phyloP scores from a whole-genome alignment of 2,329 filamentous ascomycete species.

The Tolypocladium endophyticum region DNA sequence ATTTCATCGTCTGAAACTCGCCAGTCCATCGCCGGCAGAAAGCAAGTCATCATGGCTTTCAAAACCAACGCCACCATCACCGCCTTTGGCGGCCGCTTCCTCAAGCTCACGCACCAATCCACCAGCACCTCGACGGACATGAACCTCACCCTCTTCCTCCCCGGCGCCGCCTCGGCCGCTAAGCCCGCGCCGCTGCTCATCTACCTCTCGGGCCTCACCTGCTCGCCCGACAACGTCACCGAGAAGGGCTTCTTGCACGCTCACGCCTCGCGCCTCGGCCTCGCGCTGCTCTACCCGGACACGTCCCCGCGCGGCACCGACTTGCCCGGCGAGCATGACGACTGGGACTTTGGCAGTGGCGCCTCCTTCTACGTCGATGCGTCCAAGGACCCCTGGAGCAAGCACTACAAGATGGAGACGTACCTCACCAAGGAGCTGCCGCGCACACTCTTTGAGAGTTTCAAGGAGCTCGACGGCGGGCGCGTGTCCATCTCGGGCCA shows the following conservation, averaged over 20 bases:
- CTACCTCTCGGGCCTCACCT: conserved; percentile 90
- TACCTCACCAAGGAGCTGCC: conserved; percentile 92
- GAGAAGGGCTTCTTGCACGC: conserved; percentile 88
- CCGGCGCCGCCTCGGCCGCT: conserved; percentile 50
- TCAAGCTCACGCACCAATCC: conserved; percentile 86
- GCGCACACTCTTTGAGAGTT: conserved; percentile 58
- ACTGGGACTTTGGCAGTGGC: conserved; percentile 83
- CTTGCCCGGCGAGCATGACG: conserved; percentile 75
- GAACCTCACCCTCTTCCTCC: conserved; percentile 87
- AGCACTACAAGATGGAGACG: conserved; percentile 86
- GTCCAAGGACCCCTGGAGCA: conserved; percentile 59
- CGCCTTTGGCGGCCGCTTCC: conserved; percentile 86
- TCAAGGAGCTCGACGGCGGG: conserved; percentile 55
- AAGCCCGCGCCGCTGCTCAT: conserved; percentile 68
- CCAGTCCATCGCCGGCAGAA: background rate
- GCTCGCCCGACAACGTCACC: conserved; percentile 77
- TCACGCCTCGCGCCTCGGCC: conserved; percentile 64
- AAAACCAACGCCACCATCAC: conserved; percentile 81
- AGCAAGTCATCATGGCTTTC: conserved; percentile 57
- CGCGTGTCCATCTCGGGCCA: conserved; percentile 84
- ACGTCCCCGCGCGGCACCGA: conserved; percentile 80
- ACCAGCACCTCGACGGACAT: conserved; percentile 74
- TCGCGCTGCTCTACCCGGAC: conserved; percentile 92
- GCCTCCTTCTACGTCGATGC: conserved; percentile 95
- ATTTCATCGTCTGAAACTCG: background rate